Conservation (phyloP, 805 yeast genomes). For the Metschnikowia reukaufii region DNA sequence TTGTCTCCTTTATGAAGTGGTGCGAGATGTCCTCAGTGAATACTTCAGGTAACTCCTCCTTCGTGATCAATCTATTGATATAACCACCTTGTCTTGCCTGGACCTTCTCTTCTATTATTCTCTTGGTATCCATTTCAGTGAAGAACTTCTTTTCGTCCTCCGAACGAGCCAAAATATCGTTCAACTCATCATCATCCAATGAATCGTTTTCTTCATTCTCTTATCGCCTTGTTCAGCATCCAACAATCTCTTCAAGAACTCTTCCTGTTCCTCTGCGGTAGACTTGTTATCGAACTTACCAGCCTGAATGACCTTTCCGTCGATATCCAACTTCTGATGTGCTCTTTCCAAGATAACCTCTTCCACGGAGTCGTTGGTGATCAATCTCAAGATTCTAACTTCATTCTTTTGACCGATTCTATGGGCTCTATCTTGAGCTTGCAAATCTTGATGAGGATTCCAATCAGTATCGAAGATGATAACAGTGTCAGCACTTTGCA, state of each 20-base stretch:
- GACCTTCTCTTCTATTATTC: conserved; percentile 31
- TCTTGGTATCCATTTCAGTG: conserved; percentile 58
- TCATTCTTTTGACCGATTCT: conserved; percentile 89
- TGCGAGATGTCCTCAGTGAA: conserved; percentile 30
- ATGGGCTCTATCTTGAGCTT: conserved; percentile 89
- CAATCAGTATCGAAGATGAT: conserved; percentile 86
- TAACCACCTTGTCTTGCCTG: conserved; percentile 26
- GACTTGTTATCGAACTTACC: conserved; percentile 88
- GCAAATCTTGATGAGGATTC: conserved; percentile 91
- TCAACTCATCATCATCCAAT: conserved; percentile 68
- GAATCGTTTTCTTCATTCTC: conserved; percentile 55
- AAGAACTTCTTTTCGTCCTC: conserved; percentile 61
- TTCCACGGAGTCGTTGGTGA: conserved; percentile 80
- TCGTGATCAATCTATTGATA: conserved; percentile 23
- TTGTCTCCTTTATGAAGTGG: conserved; percentile 27
- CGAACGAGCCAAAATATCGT: conserved; percentile 67
- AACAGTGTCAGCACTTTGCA: conserved; percentile 87
- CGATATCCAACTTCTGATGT: conserved; percentile 78
- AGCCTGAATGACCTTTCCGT: conserved; percentile 87
- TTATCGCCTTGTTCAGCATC: conserved; percentile 65
- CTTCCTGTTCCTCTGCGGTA: conserved; percentile 85
- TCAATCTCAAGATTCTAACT: conserved; percentile 76
- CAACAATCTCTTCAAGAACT: conserved; percentile 64
- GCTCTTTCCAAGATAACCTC: conserved; percentile 82
- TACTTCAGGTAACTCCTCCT: conserved; percentile 27